Conservation (phyloP, 768 basidiomycete species). For the Russula foetens region DNA sequence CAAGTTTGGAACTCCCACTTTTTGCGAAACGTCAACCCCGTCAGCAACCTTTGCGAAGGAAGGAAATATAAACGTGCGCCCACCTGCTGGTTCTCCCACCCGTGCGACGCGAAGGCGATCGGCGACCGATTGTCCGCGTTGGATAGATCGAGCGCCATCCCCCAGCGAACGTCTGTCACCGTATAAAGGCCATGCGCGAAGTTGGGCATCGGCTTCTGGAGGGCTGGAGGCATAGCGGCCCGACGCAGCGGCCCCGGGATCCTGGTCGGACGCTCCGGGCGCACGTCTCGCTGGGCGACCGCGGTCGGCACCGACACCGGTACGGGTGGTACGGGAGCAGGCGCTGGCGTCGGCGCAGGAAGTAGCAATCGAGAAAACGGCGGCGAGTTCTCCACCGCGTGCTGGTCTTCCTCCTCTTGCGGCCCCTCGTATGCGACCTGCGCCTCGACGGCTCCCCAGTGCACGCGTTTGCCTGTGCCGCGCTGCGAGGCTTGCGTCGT, state of each 20-base stretch:
- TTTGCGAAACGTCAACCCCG: neutral
- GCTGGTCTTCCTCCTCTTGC: slow-evolving; percentile 9
- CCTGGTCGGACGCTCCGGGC: slow-evolving; percentile 9
- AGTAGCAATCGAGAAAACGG: slow-evolving; percentile 13
- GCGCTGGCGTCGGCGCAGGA: neutral
- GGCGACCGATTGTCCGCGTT: slow-evolving; percentile 14
- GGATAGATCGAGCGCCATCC: slow-evolving; percentile 18
- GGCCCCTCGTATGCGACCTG: slow-evolving; percentile 1
- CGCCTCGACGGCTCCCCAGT: slow-evolving; percentile 16
- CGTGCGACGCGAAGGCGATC: slow-evolving; percentile 18
- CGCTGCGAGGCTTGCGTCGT: neutral
- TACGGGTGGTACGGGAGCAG: no score
- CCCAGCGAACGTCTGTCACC: slow-evolving; percentile 17
- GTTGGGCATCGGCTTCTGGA: slow-evolving; percentile 1
- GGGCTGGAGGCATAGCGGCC: neutral
- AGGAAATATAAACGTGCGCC: no score
- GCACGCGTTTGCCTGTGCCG: slow-evolving; percentile 7
- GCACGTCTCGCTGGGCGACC: neutral
- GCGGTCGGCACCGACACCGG: no score
- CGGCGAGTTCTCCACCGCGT: slow-evolving; percentile 4
- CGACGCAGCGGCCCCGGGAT: slow-evolving; percentile 1
- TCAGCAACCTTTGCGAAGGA: no score
- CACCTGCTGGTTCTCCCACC: slow-evolving; percentile 21
- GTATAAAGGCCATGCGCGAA: slow-evolving; percentile 18
- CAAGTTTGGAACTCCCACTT: slow-evolving; percentile 15